Evolutionary conservation across 192 early-diverging fungal genomes (phyloP), one percentile per base, ranked within the genome.

Genomic region (Mortierella antarctica): DNA sequence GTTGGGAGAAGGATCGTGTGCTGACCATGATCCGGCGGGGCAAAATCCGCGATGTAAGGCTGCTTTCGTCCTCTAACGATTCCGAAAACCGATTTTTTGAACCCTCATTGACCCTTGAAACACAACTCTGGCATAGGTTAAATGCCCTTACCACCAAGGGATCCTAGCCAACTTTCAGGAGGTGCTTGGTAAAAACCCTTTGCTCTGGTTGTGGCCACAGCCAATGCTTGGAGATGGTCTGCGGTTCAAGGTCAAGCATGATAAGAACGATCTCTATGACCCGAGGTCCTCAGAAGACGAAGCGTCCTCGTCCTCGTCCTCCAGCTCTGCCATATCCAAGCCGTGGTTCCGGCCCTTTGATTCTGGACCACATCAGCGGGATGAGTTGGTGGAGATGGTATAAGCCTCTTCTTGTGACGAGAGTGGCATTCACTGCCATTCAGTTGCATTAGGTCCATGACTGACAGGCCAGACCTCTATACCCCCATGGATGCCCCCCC

Each of bases 81-180:
- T n/a, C 10, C 14, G 14, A 67, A 59, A 21, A 47, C 15, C 11
- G 31, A 31, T 31, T 31, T 31, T 31, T 31, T 31, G 31, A 31
- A 9, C n/a, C 0, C 3, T 56, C 9, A 1, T 56, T 42, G 31
- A 31, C 31, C 31, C 1, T 31, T 31, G 1, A 42, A 4, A 10
- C 7, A 7, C 17, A 1, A 12, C 1, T 7, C 31, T 40, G 11
- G 7, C 21, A n/a, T 57, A 89, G 87, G 63, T 84, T 4, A 61
- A 77, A 42, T 96, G 91, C 73, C 96, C 97, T 2, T 99, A 95
- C 83, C 90, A 96, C 81, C 73, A 96, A 49, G 95, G 96, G 11
- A 60, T 85, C 15, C 66, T 91, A 62, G 80, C 76, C 48, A 99
- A 99, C 74, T 83, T 96, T 18, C 84, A 88, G 57, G 65, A 85